These are phyloP conservation scores for Sporobolomyces roseus DNA, from an alignment of 768 basidiomycete species.

Conservation along the genomic window DNA sequence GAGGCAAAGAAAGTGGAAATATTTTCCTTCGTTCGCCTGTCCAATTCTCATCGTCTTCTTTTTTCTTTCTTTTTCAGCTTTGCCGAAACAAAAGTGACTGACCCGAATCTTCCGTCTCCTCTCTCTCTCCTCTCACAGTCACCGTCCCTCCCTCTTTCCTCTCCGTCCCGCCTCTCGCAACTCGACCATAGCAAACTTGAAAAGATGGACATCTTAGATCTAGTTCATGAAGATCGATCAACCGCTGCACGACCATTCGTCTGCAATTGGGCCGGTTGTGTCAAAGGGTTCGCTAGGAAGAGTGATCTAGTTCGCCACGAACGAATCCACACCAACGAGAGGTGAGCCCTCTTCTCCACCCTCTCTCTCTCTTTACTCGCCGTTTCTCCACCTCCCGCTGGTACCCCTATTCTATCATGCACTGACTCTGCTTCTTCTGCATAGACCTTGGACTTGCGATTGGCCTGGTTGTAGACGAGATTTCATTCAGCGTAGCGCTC, in stretches of 20 bases:
- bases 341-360: conserved; percentile 45
- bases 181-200: not conserved
- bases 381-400: conserved; percentile 35
- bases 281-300: conserved; percentile 51
- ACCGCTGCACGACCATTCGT: conserved; percentile 41
- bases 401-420: conserved; percentile 41
- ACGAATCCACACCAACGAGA: conserved; percentile 52
- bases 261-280: conserved; percentile 45
- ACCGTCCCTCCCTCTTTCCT: not conserved
- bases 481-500: conserved; percentile 67
- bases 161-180: not conserved
- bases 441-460: conserved; percentile 49
- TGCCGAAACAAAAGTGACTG: no score
- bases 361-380: not conserved
- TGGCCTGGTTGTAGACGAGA: conserved; percentile 44
- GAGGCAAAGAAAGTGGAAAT: not conserved
- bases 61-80: not conserved
- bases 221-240: conserved; percentile 13
- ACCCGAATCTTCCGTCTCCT: no score
- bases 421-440: conserved; percentile 43
- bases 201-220: conserved; percentile 4
- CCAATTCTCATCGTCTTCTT: conserved; percentile 3
- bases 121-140: no score
- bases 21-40: conserved; percentile 1
- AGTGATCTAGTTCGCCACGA: conserved; percentile 51